These are phyloP conservation scores for Olyra latifolia DNA, from an alignment of 176 grass and related monocot genomes.

Conservation along the genomic window DNA sequence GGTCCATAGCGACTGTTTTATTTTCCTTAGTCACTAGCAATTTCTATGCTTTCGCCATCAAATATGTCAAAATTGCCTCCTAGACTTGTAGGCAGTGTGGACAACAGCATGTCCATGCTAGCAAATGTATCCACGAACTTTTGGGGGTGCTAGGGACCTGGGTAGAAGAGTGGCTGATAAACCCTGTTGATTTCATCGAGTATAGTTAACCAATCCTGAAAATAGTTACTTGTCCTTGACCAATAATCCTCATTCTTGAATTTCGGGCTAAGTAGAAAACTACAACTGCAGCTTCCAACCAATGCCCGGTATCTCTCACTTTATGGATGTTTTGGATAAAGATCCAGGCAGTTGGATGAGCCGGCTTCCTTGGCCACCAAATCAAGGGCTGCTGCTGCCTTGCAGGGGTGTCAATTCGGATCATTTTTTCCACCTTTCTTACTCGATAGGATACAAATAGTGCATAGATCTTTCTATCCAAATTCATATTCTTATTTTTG, in stretches of 20 bases:
- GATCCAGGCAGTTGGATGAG: too few species aligned
- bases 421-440: too few species aligned
- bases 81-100: neutral
- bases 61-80: neutral
- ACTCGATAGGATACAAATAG: too few species aligned
- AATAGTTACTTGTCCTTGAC: neutral
- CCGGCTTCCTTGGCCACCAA: too few species aligned
- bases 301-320: neutral
- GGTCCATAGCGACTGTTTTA: neutral
- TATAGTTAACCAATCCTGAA: neutral
- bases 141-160: neutral
- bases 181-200: neutral
- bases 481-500: too few species aligned
- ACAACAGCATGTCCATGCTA: conserved; percentile 1
- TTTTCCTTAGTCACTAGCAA: neutral
- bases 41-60: neutral
- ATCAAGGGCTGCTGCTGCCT: too few species aligned
- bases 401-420: too few species aligned
- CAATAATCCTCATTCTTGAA: neutral
- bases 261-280: neutral
- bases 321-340: neutral
- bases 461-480: too few species aligned
- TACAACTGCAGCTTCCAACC: neutral
- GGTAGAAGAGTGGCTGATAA: neutral
- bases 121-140: neutral